A percentile compares a stretch with the other conserved stretches of the same genome.
Conservation (phyloP, 257 asterid genomes). For the Solanum bulbocastanum region DNA sequence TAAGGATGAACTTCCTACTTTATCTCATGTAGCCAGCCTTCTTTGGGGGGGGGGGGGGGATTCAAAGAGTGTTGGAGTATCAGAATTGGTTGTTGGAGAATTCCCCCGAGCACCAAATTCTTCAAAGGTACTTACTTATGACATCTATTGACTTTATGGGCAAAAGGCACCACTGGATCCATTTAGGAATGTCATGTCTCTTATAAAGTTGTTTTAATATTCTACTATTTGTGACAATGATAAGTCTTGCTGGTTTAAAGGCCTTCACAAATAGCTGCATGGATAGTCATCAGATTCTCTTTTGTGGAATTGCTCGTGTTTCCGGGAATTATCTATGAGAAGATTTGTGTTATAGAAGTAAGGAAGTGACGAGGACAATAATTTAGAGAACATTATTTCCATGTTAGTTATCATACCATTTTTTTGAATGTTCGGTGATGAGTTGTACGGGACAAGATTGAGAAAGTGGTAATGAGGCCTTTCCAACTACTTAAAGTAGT, state of each 20-base stretch:
- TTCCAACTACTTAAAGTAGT: not conserved
- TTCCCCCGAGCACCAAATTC: not conserved
- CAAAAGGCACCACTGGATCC: slow-evolving; percentile 4
- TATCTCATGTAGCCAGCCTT: not conserved
- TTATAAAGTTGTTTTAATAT: slow-evolving; percentile 31
- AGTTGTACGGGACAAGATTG: not conserved
- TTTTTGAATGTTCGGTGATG: not conserved
- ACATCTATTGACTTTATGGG: slow-evolving; percentile 5
- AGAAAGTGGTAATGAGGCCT: not conserved
- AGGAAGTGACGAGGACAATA: not conserved
- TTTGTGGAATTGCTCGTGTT: not conserved
- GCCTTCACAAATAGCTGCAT: too few relatives aligned
- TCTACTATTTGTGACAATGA: too few relatives aligned
- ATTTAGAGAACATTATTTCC: not conserved
- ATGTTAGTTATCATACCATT: not conserved
- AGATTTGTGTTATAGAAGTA: not conserved
- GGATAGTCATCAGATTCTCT: too few relatives aligned
- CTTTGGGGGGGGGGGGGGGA: not conserved
- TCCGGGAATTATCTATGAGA: not conserved
- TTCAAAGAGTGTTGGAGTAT: slow-evolving; percentile 7
- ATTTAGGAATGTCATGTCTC: slow-evolving; percentile 12
- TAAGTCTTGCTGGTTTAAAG: too few relatives aligned
- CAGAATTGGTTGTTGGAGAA: not conserved
- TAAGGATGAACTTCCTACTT: slow-evolving; percentile 4
- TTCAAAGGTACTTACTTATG: not conserved